These are phyloP conservation scores for Dactylellina haptotyla DNA, from an alignment of 2,329 filamentous ascomycete species.

Conservation along the genomic window DNA sequence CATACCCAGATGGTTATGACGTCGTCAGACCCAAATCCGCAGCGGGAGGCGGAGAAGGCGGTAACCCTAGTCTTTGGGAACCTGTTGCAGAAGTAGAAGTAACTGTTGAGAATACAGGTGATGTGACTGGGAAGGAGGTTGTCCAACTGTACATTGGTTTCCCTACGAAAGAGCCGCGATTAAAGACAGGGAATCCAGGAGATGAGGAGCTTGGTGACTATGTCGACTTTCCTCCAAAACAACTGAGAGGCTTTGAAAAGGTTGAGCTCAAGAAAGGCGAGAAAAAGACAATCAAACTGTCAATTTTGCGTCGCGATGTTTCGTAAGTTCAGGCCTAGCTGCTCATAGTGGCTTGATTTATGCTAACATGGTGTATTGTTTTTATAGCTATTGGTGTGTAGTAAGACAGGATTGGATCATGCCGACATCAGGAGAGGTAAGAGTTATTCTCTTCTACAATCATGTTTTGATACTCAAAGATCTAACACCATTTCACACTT, in stretches of 20 bases:
- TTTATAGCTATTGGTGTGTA: constrained; percentile 69
- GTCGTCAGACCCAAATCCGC: constrained; percentile 66
- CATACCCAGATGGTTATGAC: constrained; percentile 74
- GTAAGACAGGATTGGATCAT: constrained; percentile 70
- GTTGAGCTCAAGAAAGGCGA: constrained; percentile 68
- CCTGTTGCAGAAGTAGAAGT: constrained; percentile 69
- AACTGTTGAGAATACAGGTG: constrained; percentile 72
- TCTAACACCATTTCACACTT: not conserved
- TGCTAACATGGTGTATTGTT: not conserved
- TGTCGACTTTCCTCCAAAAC: constrained; percentile 70
- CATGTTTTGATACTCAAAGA: not conserved
- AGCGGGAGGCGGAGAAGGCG: constrained; percentile 68
- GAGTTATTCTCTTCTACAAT: not conserved
- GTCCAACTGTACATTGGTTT: constrained; percentile 71
- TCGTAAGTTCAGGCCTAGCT: not conserved
- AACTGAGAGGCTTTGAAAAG: constrained; percentile 74
- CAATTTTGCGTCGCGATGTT: constrained; percentile 69
- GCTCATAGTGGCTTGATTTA: not conserved
- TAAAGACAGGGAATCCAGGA: constrained; percentile 26
- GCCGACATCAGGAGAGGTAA: constrained; percentile 61
- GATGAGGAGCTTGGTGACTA: constrained; percentile 22
- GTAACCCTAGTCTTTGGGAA: constrained; percentile 72
- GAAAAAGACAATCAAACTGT: constrained; percentile 66
- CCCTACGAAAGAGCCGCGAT: constrained; percentile 64
- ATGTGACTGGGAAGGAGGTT: constrained; percentile 64